Evolutionary conservation across 179 eudicot genomes (phyloP), one percentile per base, ranked within the genome.

Genomic region (Drosera spatulata): DNA sequence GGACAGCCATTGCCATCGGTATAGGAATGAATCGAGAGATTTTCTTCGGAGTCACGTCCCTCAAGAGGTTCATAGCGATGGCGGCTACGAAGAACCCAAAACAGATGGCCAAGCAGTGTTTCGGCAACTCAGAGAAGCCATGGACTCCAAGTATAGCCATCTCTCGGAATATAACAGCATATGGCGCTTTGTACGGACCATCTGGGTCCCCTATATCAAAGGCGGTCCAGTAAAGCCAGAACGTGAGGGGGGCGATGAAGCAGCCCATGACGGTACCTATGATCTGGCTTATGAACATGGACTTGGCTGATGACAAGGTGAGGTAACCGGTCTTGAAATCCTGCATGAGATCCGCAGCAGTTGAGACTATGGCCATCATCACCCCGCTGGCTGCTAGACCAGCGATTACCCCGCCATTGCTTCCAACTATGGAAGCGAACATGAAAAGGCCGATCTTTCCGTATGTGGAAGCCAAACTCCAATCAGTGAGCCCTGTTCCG

Each of bases 1-100:
- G 99, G 22, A 93, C 96, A 3, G 95, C 96, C 99, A 93, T 93
- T 11, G 99, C 99, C 99, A 93, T 93, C 0, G 98, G 98, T 57
- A 91, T 82, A 0, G 98, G 96, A 55, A 91, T 81, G 61, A 66
- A 91, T 54, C 61, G 62, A 0, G 96, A 80, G 41, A 82, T 59
- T 40, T 73, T 82, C n/a, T 55, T 54, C 0, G 96, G 96, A 10
- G 75, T 67, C 58, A 82, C 61, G 59, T 91, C 98, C 66, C 80
- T 79, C 61, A 89, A 52, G 12, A 86, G 73, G 70, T 91, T 93
- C n/a, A 89, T 46, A 53, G 75, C 73, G 45, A 91, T 22, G 10
- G 98, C 96, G 14, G 89, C 95, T 22, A 78, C 68, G 61, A 91
- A 91, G 82, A 86, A 91, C 53, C 85, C 85, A 58, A 71, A 77